Evolutionary conservation across 257 asterid genomes (phyloP).

Genomic region (Parsonsia alboflavescens): DNA sequence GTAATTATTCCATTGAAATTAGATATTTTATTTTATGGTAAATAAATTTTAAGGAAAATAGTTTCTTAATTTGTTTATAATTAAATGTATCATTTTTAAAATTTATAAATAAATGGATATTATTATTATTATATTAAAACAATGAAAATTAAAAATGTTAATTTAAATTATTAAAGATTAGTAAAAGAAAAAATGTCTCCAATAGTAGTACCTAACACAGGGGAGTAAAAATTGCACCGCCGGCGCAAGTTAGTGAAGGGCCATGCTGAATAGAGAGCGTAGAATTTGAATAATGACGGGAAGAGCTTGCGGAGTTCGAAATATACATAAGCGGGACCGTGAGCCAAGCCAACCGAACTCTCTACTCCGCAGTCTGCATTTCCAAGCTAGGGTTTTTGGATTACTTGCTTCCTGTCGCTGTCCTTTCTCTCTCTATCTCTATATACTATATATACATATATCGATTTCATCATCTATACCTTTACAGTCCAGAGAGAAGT

Average conservation of each 20-base stretch:
- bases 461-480: slow-evolving; percentile 3
- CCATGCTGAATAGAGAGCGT: not conserved
- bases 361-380: not conserved
- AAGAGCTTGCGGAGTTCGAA: slow-evolving; percentile 30
- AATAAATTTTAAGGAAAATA: too few relatives aligned
- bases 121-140: too few relatives aligned
- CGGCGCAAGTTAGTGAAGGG: slow-evolving; percentile 35
- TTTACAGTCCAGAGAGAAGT: slow-evolving; percentile 6
- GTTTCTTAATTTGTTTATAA: too few relatives aligned
- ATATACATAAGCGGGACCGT: slow-evolving; percentile 38
- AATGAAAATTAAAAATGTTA: too few relatives aligned
- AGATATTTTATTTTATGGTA: too few relatives aligned
- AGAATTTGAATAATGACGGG: slow-evolving; percentile 23
- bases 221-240: too few relatives aligned
- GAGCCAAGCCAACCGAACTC: not conserved
- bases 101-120: too few relatives aligned
- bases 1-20: too few relatives aligned
- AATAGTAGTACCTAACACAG: too few relatives aligned
- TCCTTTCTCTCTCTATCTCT: not conserved
- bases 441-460: not conserved
- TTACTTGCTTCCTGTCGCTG: not conserved
- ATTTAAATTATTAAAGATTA: too few relatives aligned
- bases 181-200: too few relatives aligned
- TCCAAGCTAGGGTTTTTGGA: slow-evolving; percentile 42
- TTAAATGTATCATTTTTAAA: too few relatives aligned